A percentile compares a stretch with the other conserved stretches of the same genome.
These are phyloP conservation scores for Neoboletus magnificus DNA, from an alignment of 768 basidiomycete genomes.

Conservation along the genomic window DNA sequence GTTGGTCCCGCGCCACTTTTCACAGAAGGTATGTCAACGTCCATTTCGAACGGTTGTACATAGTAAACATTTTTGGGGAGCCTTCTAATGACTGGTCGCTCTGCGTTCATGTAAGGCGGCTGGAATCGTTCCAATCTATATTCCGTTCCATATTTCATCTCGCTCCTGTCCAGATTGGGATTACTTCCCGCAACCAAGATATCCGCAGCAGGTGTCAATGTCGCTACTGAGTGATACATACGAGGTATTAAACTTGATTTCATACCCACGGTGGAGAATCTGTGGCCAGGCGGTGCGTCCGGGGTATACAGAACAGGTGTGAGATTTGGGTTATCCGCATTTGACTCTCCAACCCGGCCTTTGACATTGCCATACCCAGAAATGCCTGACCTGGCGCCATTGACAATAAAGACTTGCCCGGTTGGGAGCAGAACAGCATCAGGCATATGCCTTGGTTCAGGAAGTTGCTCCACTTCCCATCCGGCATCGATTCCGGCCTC, in stretches of 20 bases:
- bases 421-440: conserved; percentile 81
- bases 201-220: conserved; percentile 65
- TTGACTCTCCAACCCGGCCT: conserved; percentile 67
- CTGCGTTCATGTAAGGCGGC: conserved; percentile 72
- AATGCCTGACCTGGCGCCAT: conserved; percentile 71
- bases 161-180: conserved; percentile 78
- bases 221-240: conserved; percentile 83
- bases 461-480: conserved; percentile 78
- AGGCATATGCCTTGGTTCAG: conserved; percentile 69
- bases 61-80: conserved; percentile 40
- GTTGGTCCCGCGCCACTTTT: conserved; percentile 31
- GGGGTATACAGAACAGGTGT: conserved; percentile 72
- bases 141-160: conserved; percentile 73
- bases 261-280: conserved; percentile 60
- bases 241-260: conserved; percentile 66
- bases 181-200: conserved; percentile 83
- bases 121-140: conserved; percentile 85
- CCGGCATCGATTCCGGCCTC: conserved; percentile 60
- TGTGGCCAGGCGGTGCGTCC: conserved; percentile 44
- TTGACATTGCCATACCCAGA: conserved; percentile 76
- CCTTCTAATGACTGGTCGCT: conserved; percentile 51
- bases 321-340: conserved; percentile 70
- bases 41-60: conserved; percentile 44
- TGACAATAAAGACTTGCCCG: conserved; percentile 69
- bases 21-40: conserved; percentile 41